Evolutionary conservation across 2,329 filamentous ascomycete species (phyloP).

Genomic region (Epichloe bromicola): DNA sequence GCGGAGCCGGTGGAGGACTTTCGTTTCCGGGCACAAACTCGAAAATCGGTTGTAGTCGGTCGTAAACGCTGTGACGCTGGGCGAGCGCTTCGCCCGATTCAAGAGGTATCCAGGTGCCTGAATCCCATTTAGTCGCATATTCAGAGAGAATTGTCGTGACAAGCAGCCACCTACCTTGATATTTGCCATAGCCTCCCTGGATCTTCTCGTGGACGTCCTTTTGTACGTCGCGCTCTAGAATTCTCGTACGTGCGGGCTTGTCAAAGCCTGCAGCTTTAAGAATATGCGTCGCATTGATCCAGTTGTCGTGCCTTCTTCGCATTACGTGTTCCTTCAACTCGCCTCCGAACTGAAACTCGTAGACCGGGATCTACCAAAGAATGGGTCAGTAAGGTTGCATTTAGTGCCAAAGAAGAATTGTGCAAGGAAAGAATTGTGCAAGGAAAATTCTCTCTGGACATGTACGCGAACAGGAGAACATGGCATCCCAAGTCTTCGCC

Average conservation of each 20-base stretch:
- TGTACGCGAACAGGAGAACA: neutral
- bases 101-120: constrained; percentile 92
- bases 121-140: constrained; percentile 2
- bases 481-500: neutral
- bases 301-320: constrained; percentile 84
- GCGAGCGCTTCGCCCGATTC: constrained; percentile 69
- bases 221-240: constrained; percentile 91
- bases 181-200: constrained; percentile 98
- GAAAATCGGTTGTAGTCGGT: constrained; percentile 76
- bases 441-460: neutral
- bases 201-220: constrained; percentile 96
- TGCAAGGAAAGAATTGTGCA: neutral
- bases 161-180: constrained; percentile 53
- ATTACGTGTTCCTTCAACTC: constrained; percentile 83
- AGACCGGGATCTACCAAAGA: constrained; percentile 66
- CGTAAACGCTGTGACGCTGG: constrained; percentile 72
- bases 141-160: neutral
- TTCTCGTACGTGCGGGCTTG: constrained; percentile 88
- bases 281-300: constrained; percentile 99
- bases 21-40: constrained; percentile 74
- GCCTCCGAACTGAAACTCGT: constrained; percentile 75
- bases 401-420: neutral
- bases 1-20: constrained; percentile 85
- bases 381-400: neutral
- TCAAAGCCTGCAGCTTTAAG: constrained; percentile 94